Evolutionary conservation across 2,329 filamentous ascomycete genomes (phyloP).

Genomic region (Sclerotinia nivalis): DNA sequence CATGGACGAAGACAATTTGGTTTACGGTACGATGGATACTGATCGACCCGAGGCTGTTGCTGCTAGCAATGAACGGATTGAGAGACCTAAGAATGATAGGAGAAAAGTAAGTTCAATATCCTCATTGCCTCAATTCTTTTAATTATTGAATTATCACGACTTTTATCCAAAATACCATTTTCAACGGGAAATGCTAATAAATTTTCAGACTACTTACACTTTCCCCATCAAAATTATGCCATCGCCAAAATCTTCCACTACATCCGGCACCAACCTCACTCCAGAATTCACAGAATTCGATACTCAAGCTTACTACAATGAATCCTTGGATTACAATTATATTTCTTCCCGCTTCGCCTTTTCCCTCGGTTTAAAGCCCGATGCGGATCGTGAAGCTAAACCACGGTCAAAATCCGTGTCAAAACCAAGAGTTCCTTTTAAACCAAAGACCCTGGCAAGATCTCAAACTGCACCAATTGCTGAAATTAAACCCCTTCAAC

Average conservation of each 20-base stretch:
- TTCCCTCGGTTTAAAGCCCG: slow-evolving; percentile 13
- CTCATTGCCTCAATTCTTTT: not conserved
- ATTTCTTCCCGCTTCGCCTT: slow-evolving; percentile 17
- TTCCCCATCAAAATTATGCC: slow-evolving; percentile 23
- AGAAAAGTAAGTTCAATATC: slow-evolving; percentile 6
- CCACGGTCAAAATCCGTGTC: slow-evolving; percentile 15
- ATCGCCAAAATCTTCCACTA: slow-evolving; percentile 12
- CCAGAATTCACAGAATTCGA: slow-evolving; percentile 16
- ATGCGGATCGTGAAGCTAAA: slow-evolving; percentile 10
- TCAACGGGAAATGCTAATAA: not conserved
- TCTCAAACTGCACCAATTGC: slow-evolving; percentile 13
- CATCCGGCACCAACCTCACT: not conserved
- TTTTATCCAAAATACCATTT: not conserved
- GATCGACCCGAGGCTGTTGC: not conserved
- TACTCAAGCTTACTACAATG: slow-evolving; percentile 21
- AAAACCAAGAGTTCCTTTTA: slow-evolving; percentile 10
- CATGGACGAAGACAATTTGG: slow-evolving; percentile 11
- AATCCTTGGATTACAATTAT: slow-evolving; percentile 21
- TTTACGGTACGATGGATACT: slow-evolving; percentile 12
- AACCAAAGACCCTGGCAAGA: slow-evolving; percentile 11
- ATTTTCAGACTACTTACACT: slow-evolving; percentile 18
- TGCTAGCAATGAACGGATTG: not conserved
- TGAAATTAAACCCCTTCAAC: slow-evolving; percentile 7
- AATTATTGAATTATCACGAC: not conserved
- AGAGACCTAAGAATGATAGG: slow-evolving; percentile 17